Evolutionary conservation across 1,139 yeast species (phyloP), one percentile per base, ranked within the genome.

Genomic region (Candida labiduridarum): DNA sequence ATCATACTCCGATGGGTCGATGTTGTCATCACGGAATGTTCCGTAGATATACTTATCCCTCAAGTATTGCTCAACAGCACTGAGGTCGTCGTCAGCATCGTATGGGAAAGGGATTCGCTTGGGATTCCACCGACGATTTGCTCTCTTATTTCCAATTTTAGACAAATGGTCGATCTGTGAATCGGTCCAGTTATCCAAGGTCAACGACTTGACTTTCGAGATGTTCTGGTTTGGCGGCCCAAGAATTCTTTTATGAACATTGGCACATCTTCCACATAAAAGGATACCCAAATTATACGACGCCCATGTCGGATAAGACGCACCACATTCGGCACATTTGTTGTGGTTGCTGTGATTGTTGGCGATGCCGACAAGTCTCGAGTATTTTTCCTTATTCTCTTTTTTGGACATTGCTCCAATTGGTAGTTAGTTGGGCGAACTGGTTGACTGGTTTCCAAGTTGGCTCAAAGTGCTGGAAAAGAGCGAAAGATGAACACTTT

Each of bases 261-360:
- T 80, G 8, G 92, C 90, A 75, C 95, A 87, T 55, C 91, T 72
- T 4, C 92, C 94, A 68, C 95, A 87, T 29, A 87, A 69, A 53
- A 87, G 82, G 4, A 87, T 69, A 27, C 94, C 94, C 45, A 84
- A 58, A 55, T 65, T 74, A 54, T 64, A 68, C 36, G 78, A 73
- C 4, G 80, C 80, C 80, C 80, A 76, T 1, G 80, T 87, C 4
- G 94, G 94, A 64, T 79, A 83, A 2, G 76, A 63, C 1, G 82
- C 70, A 2, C 80, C 79, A 69, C 94, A 87, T 61, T 87, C 95
- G 42, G 89, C 94, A 66, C 95, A 87, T 60, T 75, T 80, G 65
- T 87, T 87, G 47, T 70, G 73, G 56, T 76, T 76, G 43, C 58
- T 66, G 14, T 71, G 61, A 48, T 61, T 62, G 56, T 77, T 77